Evolutionary conservation across 306 rosid genomes (phyloP), one percentile per base, ranked within the genome.

Genomic region (Trifolium fragiferum): DNA sequence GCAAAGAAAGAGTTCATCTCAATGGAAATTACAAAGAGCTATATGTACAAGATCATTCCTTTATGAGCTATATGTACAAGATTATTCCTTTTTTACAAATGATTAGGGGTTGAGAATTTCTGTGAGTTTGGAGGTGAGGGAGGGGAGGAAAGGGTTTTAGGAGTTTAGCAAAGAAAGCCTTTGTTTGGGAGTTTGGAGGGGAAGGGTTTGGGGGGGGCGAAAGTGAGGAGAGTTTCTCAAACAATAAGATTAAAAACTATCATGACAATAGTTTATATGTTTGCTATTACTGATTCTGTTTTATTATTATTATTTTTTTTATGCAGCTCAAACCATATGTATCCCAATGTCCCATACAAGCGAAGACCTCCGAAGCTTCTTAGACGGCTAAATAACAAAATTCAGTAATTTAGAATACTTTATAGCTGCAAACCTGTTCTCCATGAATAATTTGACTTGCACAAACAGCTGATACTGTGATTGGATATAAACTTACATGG

Each of bases 261-360:
- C 20, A 15, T 30, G 32, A 50, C 33, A 47, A 13, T 38, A 30
- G 55, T 50, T 15, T 59, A 65, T 40, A 43, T 66, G 20, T 41
- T 66, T 27, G 15, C 32, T 49, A 3, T 37, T 23, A 43, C 66
- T 81, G 65, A 71, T 78, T 54, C 49, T 70, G 32, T 41, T n/a
- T n/a, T n/a, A n/a, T n/a, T n/a, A n/a, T n/a, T n/a, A n/a, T n/a
- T 12, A 18, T 53, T 53, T 47, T 47, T 72, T 46, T 30, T 47
- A 14, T 71, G 77, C 87, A 86, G 87, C 87, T 86, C 58, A 86
- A 83, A 64, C 85, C 89, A 54, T 86, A 86, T 18, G 89, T 86
- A 41, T 80, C 89, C 58, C 89, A 86, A 76, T 80, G 89, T 62
- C 83, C 89, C 27, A n/a, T 33, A 76, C 84, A 69, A 65, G 32